Conservation (phyloP, 2,329 filamentous ascomycete species). For the Fusarium sororula region DNA sequence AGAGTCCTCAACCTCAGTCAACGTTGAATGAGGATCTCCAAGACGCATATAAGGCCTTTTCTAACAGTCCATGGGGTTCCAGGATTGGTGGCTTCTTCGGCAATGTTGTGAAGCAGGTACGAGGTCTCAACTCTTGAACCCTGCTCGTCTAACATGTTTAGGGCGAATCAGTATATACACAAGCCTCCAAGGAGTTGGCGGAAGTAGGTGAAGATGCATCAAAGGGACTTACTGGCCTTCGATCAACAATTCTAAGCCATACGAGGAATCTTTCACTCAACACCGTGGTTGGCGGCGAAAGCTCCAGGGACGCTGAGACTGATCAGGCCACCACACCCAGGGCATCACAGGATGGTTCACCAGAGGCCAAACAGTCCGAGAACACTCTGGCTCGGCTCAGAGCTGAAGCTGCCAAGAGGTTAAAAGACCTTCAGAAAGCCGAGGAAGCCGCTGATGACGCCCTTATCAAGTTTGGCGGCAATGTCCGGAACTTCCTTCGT, state of each 20-base stretch:
- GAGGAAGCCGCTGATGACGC: slow-evolving; percentile 98
- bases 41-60: slow-evolving; percentile 94
- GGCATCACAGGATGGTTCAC: slow-evolving; percentile 50
- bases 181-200: slow-evolving; percentile 85
- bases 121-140: slow-evolving; percentile 31
- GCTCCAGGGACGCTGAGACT: slow-evolving; percentile 46
- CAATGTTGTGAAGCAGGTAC: slow-evolving; percentile 90
- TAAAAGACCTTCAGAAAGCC: slow-evolving; percentile 89
- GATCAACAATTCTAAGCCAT: slow-evolving; percentile 73
- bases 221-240: slow-evolving; percentile 79
- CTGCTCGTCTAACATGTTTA: slow-evolving; percentile 48
- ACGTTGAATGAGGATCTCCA: slow-evolving; percentile 89
- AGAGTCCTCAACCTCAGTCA: slow-evolving; percentile 55
- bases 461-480: slow-evolving; percentile 88
- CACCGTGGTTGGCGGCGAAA: slow-evolving; percentile 47
- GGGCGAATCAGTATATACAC: slow-evolving; percentile 84
- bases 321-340: slow-evolving; percentile 61
- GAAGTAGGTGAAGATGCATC: slow-evolving; percentile 82
- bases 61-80: slow-evolving; percentile 89
- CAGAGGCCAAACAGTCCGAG: slow-evolving; percentile 59
- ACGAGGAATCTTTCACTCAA: slow-evolving; percentile 78
- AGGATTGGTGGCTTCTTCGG: slow-evolving; percentile 88
- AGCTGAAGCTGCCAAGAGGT: slow-evolving; percentile 78
- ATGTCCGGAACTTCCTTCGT: slow-evolving; percentile 86
- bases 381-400: slow-evolving; percentile 81